Conservation (phyloP, 1,284 basidiomycete species). For the Microbotryomycetes sp. region DNA sequence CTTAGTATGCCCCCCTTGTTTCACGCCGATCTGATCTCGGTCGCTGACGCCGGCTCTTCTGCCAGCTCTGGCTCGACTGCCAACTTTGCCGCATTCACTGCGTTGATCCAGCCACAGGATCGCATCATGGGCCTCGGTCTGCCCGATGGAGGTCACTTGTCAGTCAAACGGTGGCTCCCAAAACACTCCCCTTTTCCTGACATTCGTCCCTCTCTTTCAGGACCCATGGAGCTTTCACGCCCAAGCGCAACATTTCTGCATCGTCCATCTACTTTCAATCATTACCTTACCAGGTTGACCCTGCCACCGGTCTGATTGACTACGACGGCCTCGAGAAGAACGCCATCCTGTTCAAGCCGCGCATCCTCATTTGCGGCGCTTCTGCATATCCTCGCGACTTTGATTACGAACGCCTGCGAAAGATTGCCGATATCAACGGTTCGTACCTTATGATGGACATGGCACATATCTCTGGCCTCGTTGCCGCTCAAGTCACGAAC, state of each 20-base stretch:
- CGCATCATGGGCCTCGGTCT: constrained; percentile 99
- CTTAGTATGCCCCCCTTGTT: constrained; percentile 63
- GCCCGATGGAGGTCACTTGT: constrained; percentile 92
- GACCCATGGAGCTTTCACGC: constrained; percentile 31
- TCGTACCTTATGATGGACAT: constrained; percentile 83
- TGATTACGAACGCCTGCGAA: constrained; percentile 79
- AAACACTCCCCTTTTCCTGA: not conserved
- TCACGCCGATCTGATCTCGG: not conserved
- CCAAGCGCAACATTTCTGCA: constrained; percentile 97
- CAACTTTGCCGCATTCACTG: constrained; percentile 96
- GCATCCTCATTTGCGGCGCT: constrained; percentile 93
- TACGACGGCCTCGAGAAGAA: constrained; percentile 75
- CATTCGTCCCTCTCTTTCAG: not conserved
- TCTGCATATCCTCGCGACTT: constrained; percentile 98
- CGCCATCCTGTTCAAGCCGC: constrained; percentile 94
- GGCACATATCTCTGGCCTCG: constrained; percentile 92
- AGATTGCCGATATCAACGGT: constrained; percentile 78
- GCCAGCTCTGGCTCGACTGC: constrained; percentile 51
- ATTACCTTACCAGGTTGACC: constrained; percentile 85
- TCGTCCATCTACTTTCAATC: constrained; percentile 99
- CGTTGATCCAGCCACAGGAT: constrained; percentile 94
- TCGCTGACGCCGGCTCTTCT: not conserved
- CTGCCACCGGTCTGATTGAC: constrained; percentile 82
- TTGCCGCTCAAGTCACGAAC: constrained; percentile 86
- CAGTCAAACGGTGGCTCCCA: constrained; percentile 36